Evolutionary conservation across 2,329 filamentous ascomycete genomes (phyloP).

Genomic region (Fusarium chaquense): DNA sequence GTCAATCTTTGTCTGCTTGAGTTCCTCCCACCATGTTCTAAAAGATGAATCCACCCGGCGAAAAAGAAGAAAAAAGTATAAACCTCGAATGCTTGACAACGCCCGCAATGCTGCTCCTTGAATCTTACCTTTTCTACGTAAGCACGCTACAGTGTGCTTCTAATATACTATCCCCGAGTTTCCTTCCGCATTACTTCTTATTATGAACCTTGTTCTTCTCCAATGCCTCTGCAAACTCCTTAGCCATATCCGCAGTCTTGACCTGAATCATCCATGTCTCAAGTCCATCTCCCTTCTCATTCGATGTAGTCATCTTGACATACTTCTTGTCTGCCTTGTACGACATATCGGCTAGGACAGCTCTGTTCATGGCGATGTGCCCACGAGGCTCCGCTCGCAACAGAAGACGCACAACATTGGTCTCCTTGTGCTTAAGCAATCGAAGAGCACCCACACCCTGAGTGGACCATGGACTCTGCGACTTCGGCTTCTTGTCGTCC

Average conservation of each 20-base stretch:
- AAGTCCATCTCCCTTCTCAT: slow-evolving; percentile 68
- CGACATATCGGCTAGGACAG: slow-evolving; percentile 68
- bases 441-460: slow-evolving; percentile 79
- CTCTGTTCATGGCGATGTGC: slow-evolving; percentile 78
- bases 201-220: slow-evolving; percentile 68
- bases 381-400: slow-evolving; percentile 81
- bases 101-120: slow-evolving; percentile 41
- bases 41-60: slow-evolving; percentile 7
- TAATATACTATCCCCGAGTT: slow-evolving; percentile 40
- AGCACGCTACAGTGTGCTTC: slow-evolving; percentile 38
- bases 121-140: slow-evolving; percentile 48
- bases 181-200: slow-evolving; percentile 58
- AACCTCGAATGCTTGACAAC: slow-evolving; percentile 43
- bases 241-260: slow-evolving; percentile 71
- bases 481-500: slow-evolving; percentile 59
- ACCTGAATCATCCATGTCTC: slow-evolving; percentile 80
- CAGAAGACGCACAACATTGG: slow-evolving; percentile 74
- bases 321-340: slow-evolving; percentile 74
- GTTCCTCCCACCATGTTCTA: slow-evolving; percentile 18
- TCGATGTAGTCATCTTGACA: slow-evolving; percentile 68
- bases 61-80: slow-evolving; percentile 23
- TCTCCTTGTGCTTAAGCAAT: slow-evolving; percentile 78
- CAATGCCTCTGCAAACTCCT: slow-evolving; percentile 63
- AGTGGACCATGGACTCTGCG: slow-evolving; percentile 72
- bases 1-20: slow-evolving; percentile 41